Conservation (phyloP, 2,329 filamentous ascomycete species). For the Pseudogymnoascus sp. region DNA sequence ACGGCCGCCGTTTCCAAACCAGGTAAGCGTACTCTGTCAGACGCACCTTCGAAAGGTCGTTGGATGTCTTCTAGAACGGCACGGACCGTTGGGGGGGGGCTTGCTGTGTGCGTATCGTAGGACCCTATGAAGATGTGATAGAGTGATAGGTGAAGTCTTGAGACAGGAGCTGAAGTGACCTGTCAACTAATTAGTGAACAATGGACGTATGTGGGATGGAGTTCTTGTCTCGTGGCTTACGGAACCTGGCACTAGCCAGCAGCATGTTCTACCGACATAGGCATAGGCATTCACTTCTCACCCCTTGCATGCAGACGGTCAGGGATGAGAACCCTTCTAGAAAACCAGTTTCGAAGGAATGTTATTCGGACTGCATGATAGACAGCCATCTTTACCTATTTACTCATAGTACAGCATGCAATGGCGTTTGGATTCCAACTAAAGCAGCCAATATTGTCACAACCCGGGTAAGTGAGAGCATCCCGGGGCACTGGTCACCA, state of each 20-base stretch:
- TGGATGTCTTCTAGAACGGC: not conserved
- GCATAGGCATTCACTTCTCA: not conserved
- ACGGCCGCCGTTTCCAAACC: not conserved
- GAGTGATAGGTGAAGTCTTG: not conserved
- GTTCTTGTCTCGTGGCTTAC: not conserved
- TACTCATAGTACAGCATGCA: not conserved
- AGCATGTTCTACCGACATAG: constrained; percentile 1
- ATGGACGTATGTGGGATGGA: not conserved
- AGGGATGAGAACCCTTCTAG: not conserved
- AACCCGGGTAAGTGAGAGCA: not conserved
- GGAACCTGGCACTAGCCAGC: not conserved
- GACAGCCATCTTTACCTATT: not conserved
- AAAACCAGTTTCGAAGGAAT: not conserved
- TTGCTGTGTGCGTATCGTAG: not conserved
- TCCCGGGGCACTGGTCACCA: not conserved
- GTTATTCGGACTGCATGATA: not conserved
- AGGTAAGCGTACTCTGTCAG: not conserved
- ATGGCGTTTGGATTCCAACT: not conserved
- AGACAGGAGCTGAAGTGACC: constrained; percentile 2
- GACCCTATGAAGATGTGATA: not conserved
- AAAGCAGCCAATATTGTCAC: not conserved
- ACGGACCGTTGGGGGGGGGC: not conserved
- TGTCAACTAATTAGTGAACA: not conserved
- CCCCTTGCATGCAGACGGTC: not conserved
- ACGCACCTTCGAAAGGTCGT: not conserved